These are phyloP conservation scores for Hortiboletus flavorubellus DNA, from an alignment of 768 basidiomycete genomes.

Conservation along the genomic window DNA sequence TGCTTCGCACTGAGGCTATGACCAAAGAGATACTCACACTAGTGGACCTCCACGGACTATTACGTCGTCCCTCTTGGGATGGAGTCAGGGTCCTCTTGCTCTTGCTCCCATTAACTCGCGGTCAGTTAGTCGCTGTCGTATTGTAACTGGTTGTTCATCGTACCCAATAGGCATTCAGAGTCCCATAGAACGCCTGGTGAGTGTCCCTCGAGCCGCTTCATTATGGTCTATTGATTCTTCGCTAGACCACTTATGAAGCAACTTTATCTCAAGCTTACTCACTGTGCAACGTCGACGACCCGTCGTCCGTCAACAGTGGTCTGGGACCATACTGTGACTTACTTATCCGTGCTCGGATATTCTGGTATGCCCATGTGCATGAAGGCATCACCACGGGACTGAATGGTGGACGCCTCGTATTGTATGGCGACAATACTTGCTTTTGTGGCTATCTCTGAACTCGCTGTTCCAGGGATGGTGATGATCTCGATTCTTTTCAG, in stretches of 20 bases:
- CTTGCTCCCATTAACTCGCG: conserved; percentile 79
- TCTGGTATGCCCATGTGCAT: conserved; percentile 86
- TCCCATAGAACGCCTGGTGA: conserved; percentile 24
- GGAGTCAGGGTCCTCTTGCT: conserved; percentile 79
- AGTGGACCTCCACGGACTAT: conserved; percentile 73
- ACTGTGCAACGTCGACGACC: conserved; percentile 56
- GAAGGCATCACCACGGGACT: conserved; percentile 83
- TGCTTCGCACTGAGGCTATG: conserved; percentile 63
- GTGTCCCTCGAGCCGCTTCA: not conserved
- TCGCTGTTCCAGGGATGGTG: conserved; percentile 50
- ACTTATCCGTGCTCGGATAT: conserved; percentile 70
- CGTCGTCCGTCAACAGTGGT: conserved; percentile 46
- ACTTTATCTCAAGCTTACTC: conserved; percentile 79
- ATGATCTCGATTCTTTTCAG: conserved; percentile 75
- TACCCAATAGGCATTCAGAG: conserved; percentile 24
- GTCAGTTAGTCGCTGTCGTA: conserved; percentile 38
- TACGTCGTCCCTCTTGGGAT: conserved; percentile 83
- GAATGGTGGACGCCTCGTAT: conserved; percentile 75
- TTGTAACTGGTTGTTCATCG: conserved; percentile 6
- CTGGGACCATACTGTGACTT: conserved; percentile 55
- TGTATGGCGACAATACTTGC: conserved; percentile 48
- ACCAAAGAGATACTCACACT: conserved; percentile 73
- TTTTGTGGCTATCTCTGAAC: conserved; percentile 1
- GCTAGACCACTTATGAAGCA: conserved; percentile 70
- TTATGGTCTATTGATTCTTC: conserved; percentile 7